Evolutionary conservation across 2,329 filamentous ascomycete genomes (phyloP), one percentile per base, ranked within the genome.

Genomic region (Lachnellula occidentalis): DNA sequence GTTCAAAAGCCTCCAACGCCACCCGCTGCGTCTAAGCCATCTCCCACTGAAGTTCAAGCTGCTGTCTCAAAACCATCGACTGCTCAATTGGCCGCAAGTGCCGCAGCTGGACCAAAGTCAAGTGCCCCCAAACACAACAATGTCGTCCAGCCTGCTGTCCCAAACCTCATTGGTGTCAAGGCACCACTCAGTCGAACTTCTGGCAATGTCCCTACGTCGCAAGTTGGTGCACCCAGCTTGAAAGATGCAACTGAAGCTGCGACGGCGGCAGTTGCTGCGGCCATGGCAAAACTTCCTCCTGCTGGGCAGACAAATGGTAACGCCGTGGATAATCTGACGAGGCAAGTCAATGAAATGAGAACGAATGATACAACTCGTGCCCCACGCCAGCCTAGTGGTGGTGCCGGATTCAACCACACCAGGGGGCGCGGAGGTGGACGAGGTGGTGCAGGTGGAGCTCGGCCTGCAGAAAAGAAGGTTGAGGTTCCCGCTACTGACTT

Each of bases 401-500:
- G 69, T 37, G 72, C 72, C 56, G 73, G 72, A 31, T 73, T 69
- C 53, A 64, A 66, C 24, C 63, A 65, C 47, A 70, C 71, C 45
- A 70, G 71, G 39, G 66, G 73, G 53, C 74, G 73, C 37, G 72
- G 78, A 41, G 76, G 78, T 47, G 76, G 74, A 11, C 64, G 74
- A 43, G 73, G 67, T 43, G 64, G 66, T 41, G 36, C 71, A 31
- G 27, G 27, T 31, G 27, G 27, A 31, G 27, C 27, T 70, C 22
- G 63, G 58, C 34, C 48, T 42, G 52, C 74, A 55, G 74, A 78
- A 48, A 75, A 79, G 63, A 94, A 90, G 73, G 83, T 97, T 34
- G 92, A 96, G 51, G 89, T 99, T 2, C 94, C 94, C 0, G 82
- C 87, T 47, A 85, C 89, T 1, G 94, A 97, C 68, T 99, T 92